Evolutionary conservation across 176 grass and related monocot genomes (phyloP).

Genomic region (Musa troglodytarum): DNA sequence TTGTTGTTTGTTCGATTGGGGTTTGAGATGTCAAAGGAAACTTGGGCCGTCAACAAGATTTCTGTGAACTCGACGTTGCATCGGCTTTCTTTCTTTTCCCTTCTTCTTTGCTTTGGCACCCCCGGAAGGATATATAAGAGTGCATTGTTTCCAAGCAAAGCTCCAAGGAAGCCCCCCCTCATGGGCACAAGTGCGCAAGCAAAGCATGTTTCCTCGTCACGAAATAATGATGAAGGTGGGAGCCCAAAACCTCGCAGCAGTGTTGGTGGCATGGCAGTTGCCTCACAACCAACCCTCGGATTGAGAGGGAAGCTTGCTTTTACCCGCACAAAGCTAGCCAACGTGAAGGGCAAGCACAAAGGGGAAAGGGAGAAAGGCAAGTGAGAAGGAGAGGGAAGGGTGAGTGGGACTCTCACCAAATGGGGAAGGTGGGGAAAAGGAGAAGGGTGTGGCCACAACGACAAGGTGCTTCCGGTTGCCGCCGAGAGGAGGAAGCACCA

Average conservation of each 20-base stretch:
- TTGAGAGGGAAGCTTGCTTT: neutral
- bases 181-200: neutral
- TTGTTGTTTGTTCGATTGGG: too few relatives aligned
- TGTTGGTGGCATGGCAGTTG: neutral
- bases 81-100: too few relatives aligned
- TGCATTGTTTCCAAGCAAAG: slow-evolving; percentile 1
- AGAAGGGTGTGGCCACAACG: neutral
- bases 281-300: neutral
- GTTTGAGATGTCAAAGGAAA: too few relatives aligned
- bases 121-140: too few relatives aligned
- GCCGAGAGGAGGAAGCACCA: neutral
- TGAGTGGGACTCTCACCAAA: neutral
- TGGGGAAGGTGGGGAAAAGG: neutral
- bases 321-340: neutral
- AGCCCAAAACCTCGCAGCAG: neutral
- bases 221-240: neutral
- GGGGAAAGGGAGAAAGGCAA: neutral
- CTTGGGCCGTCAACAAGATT: too few relatives aligned
- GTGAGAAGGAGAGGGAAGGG: neutral
- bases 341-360: neutral
- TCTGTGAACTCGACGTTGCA: too few relatives aligned
- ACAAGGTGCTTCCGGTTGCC: neutral
- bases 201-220: neutral
- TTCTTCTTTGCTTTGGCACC: too few relatives aligned
- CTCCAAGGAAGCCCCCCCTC: neutral